phyloP scores from a whole-genome alignment of 2,329 filamentous ascomycete genomes.

The Neofusicoccum kwambonambiense region DNA sequence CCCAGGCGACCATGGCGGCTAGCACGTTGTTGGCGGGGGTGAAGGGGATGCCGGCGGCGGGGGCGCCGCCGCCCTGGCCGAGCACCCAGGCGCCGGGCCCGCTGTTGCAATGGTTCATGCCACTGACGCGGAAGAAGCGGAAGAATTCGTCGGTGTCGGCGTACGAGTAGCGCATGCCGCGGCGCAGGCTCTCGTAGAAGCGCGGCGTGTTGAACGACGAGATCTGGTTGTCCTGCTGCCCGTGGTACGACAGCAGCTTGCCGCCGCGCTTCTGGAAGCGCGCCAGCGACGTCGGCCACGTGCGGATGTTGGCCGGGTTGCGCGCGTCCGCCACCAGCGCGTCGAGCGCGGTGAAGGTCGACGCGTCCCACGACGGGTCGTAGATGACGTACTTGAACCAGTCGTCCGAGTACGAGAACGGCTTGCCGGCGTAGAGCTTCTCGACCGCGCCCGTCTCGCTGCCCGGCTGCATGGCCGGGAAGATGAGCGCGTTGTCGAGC shows the following conservation, averaged over 20 bases:
- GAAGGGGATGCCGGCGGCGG: slow-evolving; percentile 31
- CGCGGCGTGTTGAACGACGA: slow-evolving; percentile 45
- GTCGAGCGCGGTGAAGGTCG: slow-evolving; percentile 41
- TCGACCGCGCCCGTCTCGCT: slow-evolving; percentile 35
- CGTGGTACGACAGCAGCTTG: slow-evolving; percentile 49
- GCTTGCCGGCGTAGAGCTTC: slow-evolving; percentile 33
- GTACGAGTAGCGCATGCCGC: slow-evolving; percentile 40
- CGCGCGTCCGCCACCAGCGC: slow-evolving; percentile 41
- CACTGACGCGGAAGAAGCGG: slow-evolving; percentile 53
- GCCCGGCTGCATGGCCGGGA: slow-evolving; percentile 52
- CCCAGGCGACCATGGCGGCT: slow-evolving; percentile 49
- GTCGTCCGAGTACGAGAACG: slow-evolving; percentile 46
- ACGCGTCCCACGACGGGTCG: slow-evolving; percentile 43
- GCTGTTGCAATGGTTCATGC: slow-evolving; percentile 52
- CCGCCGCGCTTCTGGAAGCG: slow-evolving; percentile 38
- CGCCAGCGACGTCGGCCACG: slow-evolving; percentile 43
- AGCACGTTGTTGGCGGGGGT: slow-evolving; percentile 47
- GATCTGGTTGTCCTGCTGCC: slow-evolving; percentile 46
- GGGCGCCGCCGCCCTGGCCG: slow-evolving; percentile 26
- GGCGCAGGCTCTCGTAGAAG: slow-evolving; percentile 50
- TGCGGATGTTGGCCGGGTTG: slow-evolving; percentile 39
- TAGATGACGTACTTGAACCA: slow-evolving; percentile 53
- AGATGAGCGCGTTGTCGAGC: slow-evolving; percentile 46
- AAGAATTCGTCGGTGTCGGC: slow-evolving; percentile 44
- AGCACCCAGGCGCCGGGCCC: slow-evolving; percentile 47